phyloP scores from a whole-genome alignment of 345 rosid genomes.

The Acer negundo region DNA sequence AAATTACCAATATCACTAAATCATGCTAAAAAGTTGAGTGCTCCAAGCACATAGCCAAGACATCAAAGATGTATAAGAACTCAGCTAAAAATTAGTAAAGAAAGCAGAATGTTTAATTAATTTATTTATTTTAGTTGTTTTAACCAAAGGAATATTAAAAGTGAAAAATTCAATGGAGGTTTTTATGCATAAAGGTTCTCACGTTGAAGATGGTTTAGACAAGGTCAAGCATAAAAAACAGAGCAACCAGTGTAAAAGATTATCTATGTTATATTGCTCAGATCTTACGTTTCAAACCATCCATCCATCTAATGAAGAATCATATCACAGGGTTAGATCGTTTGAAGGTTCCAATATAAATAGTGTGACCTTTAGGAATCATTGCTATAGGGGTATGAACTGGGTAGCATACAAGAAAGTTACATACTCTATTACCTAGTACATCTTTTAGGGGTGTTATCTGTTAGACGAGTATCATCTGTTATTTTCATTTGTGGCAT shows the following conservation, averaged over 20 bases:
- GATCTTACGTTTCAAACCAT: not conserved
- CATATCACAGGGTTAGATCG: not conserved
- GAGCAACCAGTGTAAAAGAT: not conserved
- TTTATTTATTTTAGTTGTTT: not conserved
- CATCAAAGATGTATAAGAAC: not conserved
- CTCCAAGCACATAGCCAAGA: not conserved
- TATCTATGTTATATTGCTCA: not conserved
- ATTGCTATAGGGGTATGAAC: not conserved
- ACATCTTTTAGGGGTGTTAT: not conserved
- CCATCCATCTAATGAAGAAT: not conserved
- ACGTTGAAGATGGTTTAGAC: not conserved
- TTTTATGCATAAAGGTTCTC: conserved; percentile 1
- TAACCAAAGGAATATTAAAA: not conserved
- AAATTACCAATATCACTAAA: not conserved
- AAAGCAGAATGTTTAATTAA: not conserved
- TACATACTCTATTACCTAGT: not conserved
- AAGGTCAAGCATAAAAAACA: not conserved
- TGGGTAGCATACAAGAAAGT: conserved; percentile 7
- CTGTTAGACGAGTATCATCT: not conserved
- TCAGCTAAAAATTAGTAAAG: not conserved
- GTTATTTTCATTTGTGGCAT: conserved; percentile 21
- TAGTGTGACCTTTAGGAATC: not conserved
- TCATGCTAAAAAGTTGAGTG: not conserved
- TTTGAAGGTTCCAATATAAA: not conserved
- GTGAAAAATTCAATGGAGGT: not conserved